Conservation (phyloP, 2,329 filamentous ascomycete species). For the Sclerotinia nivalis region DNA sequence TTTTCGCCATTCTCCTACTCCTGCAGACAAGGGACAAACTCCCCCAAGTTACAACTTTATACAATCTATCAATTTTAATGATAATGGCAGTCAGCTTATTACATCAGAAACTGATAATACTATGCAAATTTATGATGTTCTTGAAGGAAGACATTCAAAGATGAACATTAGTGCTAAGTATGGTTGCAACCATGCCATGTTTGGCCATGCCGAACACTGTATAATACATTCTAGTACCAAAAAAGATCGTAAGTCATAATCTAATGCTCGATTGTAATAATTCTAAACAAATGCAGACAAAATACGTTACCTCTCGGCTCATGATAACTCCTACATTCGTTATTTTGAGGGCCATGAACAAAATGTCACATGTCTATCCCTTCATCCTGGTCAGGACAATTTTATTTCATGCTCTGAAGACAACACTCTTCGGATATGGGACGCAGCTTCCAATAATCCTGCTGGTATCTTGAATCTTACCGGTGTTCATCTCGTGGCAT, state of each 20-base stretch:
- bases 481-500: slow-evolving; percentile 79
- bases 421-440: slow-evolving; percentile 90
- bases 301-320: slow-evolving; percentile 82
- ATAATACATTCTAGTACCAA: slow-evolving; percentile 97
- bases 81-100: slow-evolving; percentile 89
- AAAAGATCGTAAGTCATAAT: slow-evolving; percentile 67
- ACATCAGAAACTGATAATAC: slow-evolving; percentile 92
- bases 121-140: slow-evolving; percentile 92
- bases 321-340: slow-evolving; percentile 94
- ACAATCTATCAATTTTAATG: slow-evolving; percentile 93
- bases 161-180: slow-evolving; percentile 94
- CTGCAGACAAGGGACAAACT: slow-evolving; percentile 43
- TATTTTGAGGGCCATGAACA: slow-evolving; percentile 93
- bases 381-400: slow-evolving; percentile 84
- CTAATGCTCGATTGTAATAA: too few relatives aligned
- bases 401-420: slow-evolving; percentile 92
- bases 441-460: slow-evolving; percentile 70
- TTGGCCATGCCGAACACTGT: slow-evolving; percentile 83
- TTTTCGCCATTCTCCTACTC: slow-evolving; percentile 58
- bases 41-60: slow-evolving; percentile 56
- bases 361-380: slow-evolving; percentile 76
- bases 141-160: slow-evolving; percentile 86
- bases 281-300: slow-evolving; percentile 56
- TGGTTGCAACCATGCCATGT: slow-evolving; percentile 88
- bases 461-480: slow-evolving; percentile 79